phyloP scores from a whole-genome alignment of 768 basidiomycete species.

The Leccinum subtestaceum region DNA sequence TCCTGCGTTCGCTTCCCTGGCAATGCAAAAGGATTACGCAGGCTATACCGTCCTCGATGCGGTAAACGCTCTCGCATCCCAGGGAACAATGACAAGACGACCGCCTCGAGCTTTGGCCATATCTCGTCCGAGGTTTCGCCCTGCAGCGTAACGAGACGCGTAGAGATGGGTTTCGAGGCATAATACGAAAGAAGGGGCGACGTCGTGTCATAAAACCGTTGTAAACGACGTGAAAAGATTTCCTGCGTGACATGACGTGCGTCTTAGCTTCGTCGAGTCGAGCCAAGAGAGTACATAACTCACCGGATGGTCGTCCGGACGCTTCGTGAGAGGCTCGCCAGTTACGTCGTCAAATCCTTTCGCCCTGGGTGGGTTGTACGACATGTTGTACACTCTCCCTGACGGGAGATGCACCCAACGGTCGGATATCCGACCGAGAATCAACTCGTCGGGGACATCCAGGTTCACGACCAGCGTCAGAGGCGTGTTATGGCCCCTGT shows the following conservation, averaged over 20 bases:
- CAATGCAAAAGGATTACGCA: constrained; percentile 52
- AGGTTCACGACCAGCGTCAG: constrained; percentile 83
- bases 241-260: constrained; percentile 46
- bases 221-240: constrained; percentile 71
- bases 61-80: constrained; percentile 50
- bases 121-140: constrained; percentile 86
- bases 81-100: constrained; percentile 59
- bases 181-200: constrained; percentile 81
- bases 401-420: constrained; percentile 88
- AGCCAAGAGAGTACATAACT: constrained; percentile 26
- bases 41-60: constrained; percentile 46
- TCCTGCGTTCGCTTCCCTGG: constrained; percentile 16
- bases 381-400: constrained; percentile 86
- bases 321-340: constrained; percentile 81
- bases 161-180: constrained; percentile 37
- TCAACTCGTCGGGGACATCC: constrained; percentile 84
- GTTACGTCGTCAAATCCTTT: constrained; percentile 82
- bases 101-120: constrained; percentile 76
- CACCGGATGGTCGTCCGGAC: constrained; percentile 89
- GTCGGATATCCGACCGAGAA: constrained; percentile 83
- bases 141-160: constrained; percentile 53
- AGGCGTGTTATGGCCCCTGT: constrained; percentile 59
- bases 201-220: constrained; percentile 76
- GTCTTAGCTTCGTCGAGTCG: background rate
- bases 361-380: constrained; percentile 81